phyloP scores from a whole-genome alignment of 768 basidiomycete species.

The Termitomyces sp. region DNA sequence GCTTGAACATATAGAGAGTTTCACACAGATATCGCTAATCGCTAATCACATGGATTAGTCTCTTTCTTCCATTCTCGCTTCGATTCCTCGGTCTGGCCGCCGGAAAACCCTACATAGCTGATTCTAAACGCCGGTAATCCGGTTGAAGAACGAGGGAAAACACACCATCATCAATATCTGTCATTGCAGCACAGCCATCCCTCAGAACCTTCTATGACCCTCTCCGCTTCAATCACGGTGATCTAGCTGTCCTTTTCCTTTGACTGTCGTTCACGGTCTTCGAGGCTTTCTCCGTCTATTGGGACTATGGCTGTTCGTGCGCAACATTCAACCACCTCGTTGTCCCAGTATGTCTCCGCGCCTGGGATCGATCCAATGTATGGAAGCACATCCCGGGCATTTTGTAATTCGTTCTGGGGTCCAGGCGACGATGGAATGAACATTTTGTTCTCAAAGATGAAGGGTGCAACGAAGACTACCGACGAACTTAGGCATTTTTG shows the following conservation, averaged over 20 bases:
- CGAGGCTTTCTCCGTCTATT: not conserved
- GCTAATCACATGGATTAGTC: not conserved
- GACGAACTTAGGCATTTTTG: conserved; percentile 87
- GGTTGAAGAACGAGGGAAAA: not conserved
- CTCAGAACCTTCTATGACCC: not conserved
- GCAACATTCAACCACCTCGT: conserved; percentile 68
- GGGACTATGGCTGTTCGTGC: conserved; percentile 53
- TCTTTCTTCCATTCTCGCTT: not conserved
- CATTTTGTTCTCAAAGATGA: conserved; percentile 83
- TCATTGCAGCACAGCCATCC: conserved; percentile 13
- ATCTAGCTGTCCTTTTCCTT: not conserved
- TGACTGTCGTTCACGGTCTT: not conserved
- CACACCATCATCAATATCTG: conserved; percentile 12
- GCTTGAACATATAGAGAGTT: not conserved
- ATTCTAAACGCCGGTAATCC: not conserved
- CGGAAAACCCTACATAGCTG: not conserved
- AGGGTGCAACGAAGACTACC: conserved; percentile 76
- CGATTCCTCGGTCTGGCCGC: no score
- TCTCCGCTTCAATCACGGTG: not conserved
- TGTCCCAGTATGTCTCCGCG: conserved; percentile 55
- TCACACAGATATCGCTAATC: not conserved
- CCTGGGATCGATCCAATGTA: conserved; percentile 40
- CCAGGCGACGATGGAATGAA: conserved; percentile 79
- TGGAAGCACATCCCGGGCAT: conserved; percentile 47
- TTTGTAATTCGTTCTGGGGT: conserved; percentile 98